Evolutionary conservation across 768 basidiomycete species (phyloP), one percentile per base, ranked within the genome.

Genomic region (Collybiopsis luxurians): DNA sequence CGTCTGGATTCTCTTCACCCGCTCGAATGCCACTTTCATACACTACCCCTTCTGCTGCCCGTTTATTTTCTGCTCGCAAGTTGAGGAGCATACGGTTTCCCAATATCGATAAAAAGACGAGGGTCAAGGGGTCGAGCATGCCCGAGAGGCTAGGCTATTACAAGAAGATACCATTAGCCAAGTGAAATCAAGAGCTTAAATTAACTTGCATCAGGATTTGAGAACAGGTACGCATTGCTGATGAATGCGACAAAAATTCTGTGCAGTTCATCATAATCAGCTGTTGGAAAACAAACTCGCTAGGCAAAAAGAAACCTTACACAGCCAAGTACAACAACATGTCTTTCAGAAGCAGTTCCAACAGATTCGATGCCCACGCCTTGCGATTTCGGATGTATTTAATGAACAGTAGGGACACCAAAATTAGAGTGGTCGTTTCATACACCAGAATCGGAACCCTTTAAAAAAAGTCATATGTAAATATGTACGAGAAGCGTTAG

Each of bases 371-470:
- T 23, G 50, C n/a, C 50, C 50, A 52, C 28, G 10, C 38, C 21
- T 23, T 23, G 4, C 38, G 50, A 40, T 52, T 52, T 26, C 21
- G 31, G 2, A 2, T 17, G 34, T 52, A 52, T 10, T 38, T 19
- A 52, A 38, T 36, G 38, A 39, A 52, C 19, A 38, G 50, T 21
- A 21, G 36, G 21, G 26, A 3, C 23, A 52, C 50, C 13, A 52
- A 27, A 17, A 36, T 12, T 15, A 52, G 26, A 21, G 50, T 52
- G 12, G 21, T 38, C 6, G 34, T 38, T 27, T 52, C 50, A 24
- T 52, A 52, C 4, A 52, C 38, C 23, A 52, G 23, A n/a, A 52
- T 36, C 10, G 50, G 50, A 26, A 52, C 21, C 50, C 50, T 38
- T 10, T 19, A 11, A 36, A 26, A 23, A 34, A 34, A 17, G n/a